Base-by-base conservation (phyloP, 2,329 filamentous ascomycete genomes). In the Erysiphe pulchra region DNA sequence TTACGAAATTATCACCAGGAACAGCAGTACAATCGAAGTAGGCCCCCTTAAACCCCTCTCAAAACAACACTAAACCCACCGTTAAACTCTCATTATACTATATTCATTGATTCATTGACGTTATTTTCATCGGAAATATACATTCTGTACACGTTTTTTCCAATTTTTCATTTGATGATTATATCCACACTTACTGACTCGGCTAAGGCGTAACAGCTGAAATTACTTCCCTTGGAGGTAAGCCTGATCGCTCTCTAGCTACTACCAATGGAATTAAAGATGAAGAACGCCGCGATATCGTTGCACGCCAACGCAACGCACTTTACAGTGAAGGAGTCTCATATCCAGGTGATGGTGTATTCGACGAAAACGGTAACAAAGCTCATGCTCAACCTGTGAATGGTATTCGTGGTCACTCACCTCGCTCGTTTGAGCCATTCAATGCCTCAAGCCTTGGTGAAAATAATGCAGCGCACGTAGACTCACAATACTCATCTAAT, bases 11-110 rank as follows among this genome's bases (percentile, higher is more conserved):
- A 95, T 68, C 90, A 98, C 68, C 92, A 94, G 68, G 90, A 98
- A 75, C 90, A 98, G 75, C 90, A 98, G 76, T 95, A 92, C 68
- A 92, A 95, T 71, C 79, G 87, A 83, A 94, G 90, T 95, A 83
- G 76, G 80, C 76, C 76, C 64, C 73, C 75, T 73, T 73, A 72
- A 71, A 70, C 73, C 75, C 73, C 72, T 71, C 70, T 73, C 74
- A 71, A 72, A 74, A 3, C 80, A 77, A 73, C 72, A 68, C 53
- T 48, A 50, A 53, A 49, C 53, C 49, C 52, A 46, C 48, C 11
- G 31, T 43, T 33, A 12, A 54, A 50, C n/a, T n/a, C n/a, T n/a
- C n/a, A n/a, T n/a, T n/a, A 53, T 51, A 49, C 50, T 57, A 52
- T 57, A 55, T 54, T 57, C 56, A 56, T 54, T 51, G 55, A 52